A percentile compares a stretch with the other conserved stretches of the same genome.
phyloP scores from a whole-genome alignment of 2,329 filamentous ascomycete species.

The Microdochium trichocladiopsis region DNA sequence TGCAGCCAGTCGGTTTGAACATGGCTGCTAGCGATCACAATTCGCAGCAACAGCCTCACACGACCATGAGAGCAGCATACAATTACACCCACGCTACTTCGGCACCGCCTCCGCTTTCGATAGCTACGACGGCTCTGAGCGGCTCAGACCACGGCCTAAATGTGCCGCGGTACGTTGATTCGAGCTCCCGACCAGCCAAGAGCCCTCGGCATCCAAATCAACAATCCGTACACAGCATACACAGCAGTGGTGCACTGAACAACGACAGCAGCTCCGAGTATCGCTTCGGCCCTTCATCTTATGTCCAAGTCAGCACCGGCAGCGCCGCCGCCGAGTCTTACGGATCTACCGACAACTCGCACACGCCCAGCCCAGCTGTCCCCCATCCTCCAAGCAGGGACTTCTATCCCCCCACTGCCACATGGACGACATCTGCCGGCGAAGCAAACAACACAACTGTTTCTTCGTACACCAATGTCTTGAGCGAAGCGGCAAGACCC shows the following conservation, averaged over 20 bases:
- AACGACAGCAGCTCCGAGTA: slow-evolving; percentile 47
- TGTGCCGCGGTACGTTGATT: slow-evolving; percentile 51
- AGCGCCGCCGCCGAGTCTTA: slow-evolving; percentile 4
- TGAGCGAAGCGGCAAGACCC: slow-evolving; percentile 33
- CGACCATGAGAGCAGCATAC: slow-evolving; percentile 44
- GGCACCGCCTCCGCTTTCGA: slow-evolving; percentile 41
- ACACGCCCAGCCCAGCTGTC: slow-evolving; percentile 3
- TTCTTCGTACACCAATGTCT: slow-evolving; percentile 30
- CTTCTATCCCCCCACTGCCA: slow-evolving; percentile 44
- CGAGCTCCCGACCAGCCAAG: slow-evolving; percentile 46
- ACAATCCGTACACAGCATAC: slow-evolving; percentile 46
- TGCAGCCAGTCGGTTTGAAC: slow-evolving; percentile 47
- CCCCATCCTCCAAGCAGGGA: slow-evolving; percentile 32
- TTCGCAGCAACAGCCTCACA: slow-evolving; percentile 21
- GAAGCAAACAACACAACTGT: slow-evolving; percentile 32
- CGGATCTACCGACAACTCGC: slow-evolving; percentile 1
- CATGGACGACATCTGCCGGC: slow-evolving; percentile 44
- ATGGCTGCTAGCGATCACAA: slow-evolving; percentile 41
- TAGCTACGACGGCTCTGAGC: slow-evolving; percentile 29
- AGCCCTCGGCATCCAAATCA: slow-evolving; percentile 48
- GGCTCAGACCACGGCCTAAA: slow-evolving; percentile 37
- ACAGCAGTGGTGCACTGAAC: slow-evolving; percentile 40
- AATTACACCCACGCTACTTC: slow-evolving; percentile 45
- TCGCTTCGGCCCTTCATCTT: slow-evolving; percentile 42
- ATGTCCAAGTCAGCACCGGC: slow-evolving; percentile 21